These are phyloP conservation scores for Penicillium steckii DNA, from an alignment of 495 filamentous ascomycete genomes.

Conservation along the genomic window DNA sequence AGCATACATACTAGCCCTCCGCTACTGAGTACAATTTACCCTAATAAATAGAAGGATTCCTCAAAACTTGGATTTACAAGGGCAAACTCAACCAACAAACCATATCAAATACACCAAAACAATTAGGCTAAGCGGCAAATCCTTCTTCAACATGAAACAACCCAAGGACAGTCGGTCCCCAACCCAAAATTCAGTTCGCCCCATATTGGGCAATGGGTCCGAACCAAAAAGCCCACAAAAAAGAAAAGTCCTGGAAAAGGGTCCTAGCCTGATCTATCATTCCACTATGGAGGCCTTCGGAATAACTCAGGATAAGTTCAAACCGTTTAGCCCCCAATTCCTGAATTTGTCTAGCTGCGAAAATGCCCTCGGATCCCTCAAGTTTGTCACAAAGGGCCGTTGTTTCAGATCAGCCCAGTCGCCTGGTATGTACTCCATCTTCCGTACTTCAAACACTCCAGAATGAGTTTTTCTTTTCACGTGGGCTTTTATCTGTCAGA, in stretches of 20 bases:
- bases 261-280: too few relatives aligned
- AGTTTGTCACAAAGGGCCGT: neutral
- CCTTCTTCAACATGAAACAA: neutral
- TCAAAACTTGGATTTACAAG: neutral
- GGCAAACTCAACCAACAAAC: neutral
- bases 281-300: too few relatives aligned
- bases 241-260: neutral
- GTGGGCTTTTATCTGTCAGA: neutral
- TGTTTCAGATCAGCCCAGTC: neutral
- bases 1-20: too few relatives aligned
- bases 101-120: neutral
- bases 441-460: neutral
- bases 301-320: too few relatives aligned
- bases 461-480: too few relatives aligned
- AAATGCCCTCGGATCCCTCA: too few relatives aligned
- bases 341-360: too few relatives aligned
- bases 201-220: neutral
- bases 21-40: neutral
- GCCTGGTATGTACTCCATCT: too few relatives aligned
- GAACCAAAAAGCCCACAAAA: neutral
- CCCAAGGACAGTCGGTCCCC: neutral
- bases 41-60: neutral
- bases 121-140: neutral
- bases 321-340: too few relatives aligned
- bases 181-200: neutral